Evolutionary conservation across 2,329 filamentous ascomycete species (phyloP), one percentile per base, ranked within the genome.

Genomic region (Aspergillus spinulosporus): DNA sequence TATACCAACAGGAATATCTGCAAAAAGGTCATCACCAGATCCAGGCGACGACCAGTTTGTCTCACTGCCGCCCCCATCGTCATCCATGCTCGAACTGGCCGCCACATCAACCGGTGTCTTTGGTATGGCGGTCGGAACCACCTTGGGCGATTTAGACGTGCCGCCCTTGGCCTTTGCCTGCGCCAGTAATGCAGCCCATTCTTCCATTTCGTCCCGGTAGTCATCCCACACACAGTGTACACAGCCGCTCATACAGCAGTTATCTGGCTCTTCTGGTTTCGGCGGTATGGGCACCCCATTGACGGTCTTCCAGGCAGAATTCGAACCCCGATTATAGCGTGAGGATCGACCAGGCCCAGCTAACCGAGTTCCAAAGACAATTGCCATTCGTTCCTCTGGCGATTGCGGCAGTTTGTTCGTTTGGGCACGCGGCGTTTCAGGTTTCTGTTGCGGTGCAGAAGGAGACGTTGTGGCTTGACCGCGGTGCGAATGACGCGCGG

Each of bases 161-260:
- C 59, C 61, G 28, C 59, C 61, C 37, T 69, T 69, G 44, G 76
- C 72, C 58, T 75, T 82, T 1, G 90, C 91, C 67, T 88, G 82
- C 3, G 79, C 76, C 36, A 82, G 84, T 57, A 85, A 82, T 11
- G 79, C 77, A 3, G 87, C 88, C 90, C 92, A 97, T 56, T 90
- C 89, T 72, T 97, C 92, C 75, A 97, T 82, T 51, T 97, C 94
- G 63, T 99, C 93, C 6, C 92, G 83, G 74, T 87, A 97, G 52
- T 85, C 80, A 66, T 97, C 92, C 92, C 92, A 97, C 2, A 97
- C 94, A 73, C 94, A 99, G 72, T 97, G 92, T 48, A 96, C 93
- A 71, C 94, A 99, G 2, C 94, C 94, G 68, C 90, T 94, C 94
- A 99, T 99, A 76, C 94, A 99, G 81, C 94, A 99, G 70, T 99